These are phyloP conservation scores for Polytrichum commune DNA, from an alignment of 225 moss, liverwort and hornwort genomes.

Conservation along the genomic window DNA sequence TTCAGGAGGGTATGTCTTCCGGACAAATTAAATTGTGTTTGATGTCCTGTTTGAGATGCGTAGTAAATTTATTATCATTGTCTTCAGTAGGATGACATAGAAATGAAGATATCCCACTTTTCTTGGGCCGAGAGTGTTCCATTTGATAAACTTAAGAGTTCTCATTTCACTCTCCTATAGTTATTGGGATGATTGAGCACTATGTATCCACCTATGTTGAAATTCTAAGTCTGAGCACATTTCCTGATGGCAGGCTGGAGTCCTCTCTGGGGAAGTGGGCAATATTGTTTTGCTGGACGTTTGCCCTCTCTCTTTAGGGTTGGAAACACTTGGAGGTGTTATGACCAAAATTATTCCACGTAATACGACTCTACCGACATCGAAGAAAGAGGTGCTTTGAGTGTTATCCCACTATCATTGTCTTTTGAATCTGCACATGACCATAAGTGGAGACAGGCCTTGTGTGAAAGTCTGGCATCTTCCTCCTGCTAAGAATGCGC, in stretches of 20 bases:
- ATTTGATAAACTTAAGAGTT: background rate
- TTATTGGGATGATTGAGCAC: too few species aligned
- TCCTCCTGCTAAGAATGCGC: too few species aligned
- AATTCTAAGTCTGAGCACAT: too few species aligned
- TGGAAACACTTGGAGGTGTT: slow-evolving; percentile 76
- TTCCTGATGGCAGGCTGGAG: slow-evolving; percentile 49
- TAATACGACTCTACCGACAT: slow-evolving; percentile 73
- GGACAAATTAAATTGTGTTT: background rate
- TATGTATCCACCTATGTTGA: too few species aligned
- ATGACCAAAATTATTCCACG: slow-evolving; percentile 82
- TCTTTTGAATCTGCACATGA: too few species aligned
- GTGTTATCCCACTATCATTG: background rate
- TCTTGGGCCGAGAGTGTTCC: too few species aligned
- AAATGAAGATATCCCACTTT: too few species aligned
- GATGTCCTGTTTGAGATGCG: background rate
- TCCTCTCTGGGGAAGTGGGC: slow-evolving; percentile 71
- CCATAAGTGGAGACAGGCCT: too few species aligned
- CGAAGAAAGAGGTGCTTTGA: slow-evolving; percentile 56
- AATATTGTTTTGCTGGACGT: slow-evolving; percentile 78
- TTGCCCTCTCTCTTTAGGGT: slow-evolving; percentile 65
- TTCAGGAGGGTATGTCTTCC: too few species aligned
- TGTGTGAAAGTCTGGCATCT: too few species aligned
- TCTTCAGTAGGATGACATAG: too few species aligned
- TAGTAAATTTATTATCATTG: background rate
- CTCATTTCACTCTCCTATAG: background rate